These are phyloP conservation scores for Fusarium phyllophilum DNA, from an alignment of 2,329 filamentous ascomycete genomes.

Conservation along the genomic window DNA sequence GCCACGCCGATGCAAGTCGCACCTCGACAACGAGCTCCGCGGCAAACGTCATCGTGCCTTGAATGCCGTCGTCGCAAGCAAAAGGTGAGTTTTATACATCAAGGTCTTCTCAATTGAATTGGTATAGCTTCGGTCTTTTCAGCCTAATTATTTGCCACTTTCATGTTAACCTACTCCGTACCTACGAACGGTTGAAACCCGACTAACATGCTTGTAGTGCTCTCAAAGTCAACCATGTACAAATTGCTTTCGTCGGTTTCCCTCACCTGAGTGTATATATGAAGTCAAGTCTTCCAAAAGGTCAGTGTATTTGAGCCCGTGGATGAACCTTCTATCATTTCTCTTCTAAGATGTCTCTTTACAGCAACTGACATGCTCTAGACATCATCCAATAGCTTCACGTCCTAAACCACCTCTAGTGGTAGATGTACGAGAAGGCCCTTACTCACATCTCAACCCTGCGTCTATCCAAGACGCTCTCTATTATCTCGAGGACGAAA, in stretches of 20 bases:
- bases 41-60: slow-evolving; percentile 57
- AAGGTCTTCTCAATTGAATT: background rate
- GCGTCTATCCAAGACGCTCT: slow-evolving; percentile 49
- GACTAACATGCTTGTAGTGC: slow-evolving; percentile 52
- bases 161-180: no score
- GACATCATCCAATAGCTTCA: slow-evolving; percentile 3
- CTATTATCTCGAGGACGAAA: slow-evolving; percentile 45
- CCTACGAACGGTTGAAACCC: background rate
- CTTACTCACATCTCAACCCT: slow-evolving; percentile 52
- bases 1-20: slow-evolving; percentile 34
- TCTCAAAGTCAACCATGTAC: slow-evolving; percentile 64
- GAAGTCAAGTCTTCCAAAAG: slow-evolving; percentile 40
- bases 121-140: background rate
- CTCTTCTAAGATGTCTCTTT: background rate
- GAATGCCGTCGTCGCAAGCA: slow-evolving; percentile 64
- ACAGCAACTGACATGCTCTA: slow-evolving; percentile 5
- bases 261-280: slow-evolving; percentile 62
- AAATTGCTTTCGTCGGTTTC: slow-evolving; percentile 63
- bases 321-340: no score
- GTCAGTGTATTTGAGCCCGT: slow-evolving; percentile 10
- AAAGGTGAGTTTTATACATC: slow-evolving; percentile 51
- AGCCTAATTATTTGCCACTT: background rate
- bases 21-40: slow-evolving; percentile 36
- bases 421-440: slow-evolving; percentile 37
- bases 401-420: slow-evolving; percentile 28